Evolutionary conservation across 352 stramenopile species (phyloP), one percentile per base, ranked within the genome.

Genomic region (Phytophthora cryptogea): DNA sequence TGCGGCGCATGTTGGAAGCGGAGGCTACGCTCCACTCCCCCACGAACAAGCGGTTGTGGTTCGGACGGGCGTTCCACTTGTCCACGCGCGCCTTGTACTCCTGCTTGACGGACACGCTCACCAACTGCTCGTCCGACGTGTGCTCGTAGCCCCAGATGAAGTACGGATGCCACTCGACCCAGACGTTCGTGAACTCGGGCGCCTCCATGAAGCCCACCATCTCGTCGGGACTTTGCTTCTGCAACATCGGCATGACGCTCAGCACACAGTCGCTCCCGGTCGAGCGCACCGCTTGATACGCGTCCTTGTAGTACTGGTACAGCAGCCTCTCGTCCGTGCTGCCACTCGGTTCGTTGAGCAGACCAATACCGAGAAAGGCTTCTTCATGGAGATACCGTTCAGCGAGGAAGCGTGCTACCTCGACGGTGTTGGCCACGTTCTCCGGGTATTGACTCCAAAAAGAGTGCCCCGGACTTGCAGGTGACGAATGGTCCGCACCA

Each of bases 151-250:
- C 83, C 86, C 80, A 94, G 26, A 94, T 68, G 43, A 91, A 90
- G 65, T 93, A 93, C 31, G 68, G 78, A 33, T 91, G 84, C 81
- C 81, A 93, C 47, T 94, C 85, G 55, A 90, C 68, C 82, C 86
- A 95, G 11, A 95, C 78, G 51, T 95, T 95, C 16, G 47, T 77
- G 53, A 77, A 88, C 28, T 65, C 52, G 0, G 75, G 73, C 6
- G 67, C 67, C 42, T 68, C 39, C 68, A 92, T 76, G 36, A 94
- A 74, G 14, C 65, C 80, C 2, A 72, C 69, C 70, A 90, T 80
- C 27, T 73, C 61, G 42, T 80, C 71, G 0, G 81, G 76, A 8
- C 36, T 76, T n/a, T 92, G 83, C 20, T 87, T 72, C 61, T 70
- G 76, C 46, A 92, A 53, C 50, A 87, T 60, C 1, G 86, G 86